These are phyloP conservation scores for Dentipellis sp. DNA, from an alignment of 768 basidiomycete species.

Conservation along the genomic window DNA sequence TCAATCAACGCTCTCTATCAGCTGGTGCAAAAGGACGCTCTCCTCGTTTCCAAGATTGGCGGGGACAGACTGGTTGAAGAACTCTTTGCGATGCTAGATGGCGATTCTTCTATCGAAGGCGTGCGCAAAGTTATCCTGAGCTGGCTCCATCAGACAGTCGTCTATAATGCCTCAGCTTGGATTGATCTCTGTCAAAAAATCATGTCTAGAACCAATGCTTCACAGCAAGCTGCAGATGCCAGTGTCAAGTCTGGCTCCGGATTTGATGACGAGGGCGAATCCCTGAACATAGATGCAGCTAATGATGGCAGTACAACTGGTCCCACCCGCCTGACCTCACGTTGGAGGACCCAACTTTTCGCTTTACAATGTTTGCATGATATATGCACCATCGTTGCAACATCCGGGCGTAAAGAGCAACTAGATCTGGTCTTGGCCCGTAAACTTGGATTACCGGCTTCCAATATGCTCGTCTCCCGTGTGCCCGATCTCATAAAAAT, in stretches of 20 bases:
- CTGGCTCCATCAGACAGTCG: conserved; percentile 93
- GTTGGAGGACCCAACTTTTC: conserved; percentile 96
- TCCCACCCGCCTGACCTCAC: conserved; percentile 48
- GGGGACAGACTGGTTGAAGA: conserved; percentile 93
- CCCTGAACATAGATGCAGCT: conserved; percentile 56
- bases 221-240: conserved; percentile 63
- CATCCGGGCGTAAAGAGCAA: conserved; percentile 73
- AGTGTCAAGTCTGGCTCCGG: conserved; percentile 39
- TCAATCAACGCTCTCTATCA: conserved; percentile 96
- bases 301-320: conserved; percentile 30
- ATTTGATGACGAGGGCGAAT: conserved; percentile 91
- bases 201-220: conserved; percentile 88
- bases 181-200: conserved; percentile 96
- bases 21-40: conserved; percentile 90
- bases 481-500: conserved; percentile 93
- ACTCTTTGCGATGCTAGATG: conserved; percentile 90
- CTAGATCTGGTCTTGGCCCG: conserved; percentile 69
- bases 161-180: conserved; percentile 93
- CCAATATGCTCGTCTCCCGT: conserved; percentile 69
- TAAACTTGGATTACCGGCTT: conserved; percentile 42
- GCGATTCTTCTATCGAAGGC: conserved; percentile 88
- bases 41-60: conserved; percentile 85
- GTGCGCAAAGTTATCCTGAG: conserved; percentile 87
- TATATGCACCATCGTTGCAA: conserved; percentile 69
- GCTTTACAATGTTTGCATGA: conserved; percentile 87